Conservation (phyloP, 768 basidiomycete genomes). For the Lanmaoa pseudosensibilis region DNA sequence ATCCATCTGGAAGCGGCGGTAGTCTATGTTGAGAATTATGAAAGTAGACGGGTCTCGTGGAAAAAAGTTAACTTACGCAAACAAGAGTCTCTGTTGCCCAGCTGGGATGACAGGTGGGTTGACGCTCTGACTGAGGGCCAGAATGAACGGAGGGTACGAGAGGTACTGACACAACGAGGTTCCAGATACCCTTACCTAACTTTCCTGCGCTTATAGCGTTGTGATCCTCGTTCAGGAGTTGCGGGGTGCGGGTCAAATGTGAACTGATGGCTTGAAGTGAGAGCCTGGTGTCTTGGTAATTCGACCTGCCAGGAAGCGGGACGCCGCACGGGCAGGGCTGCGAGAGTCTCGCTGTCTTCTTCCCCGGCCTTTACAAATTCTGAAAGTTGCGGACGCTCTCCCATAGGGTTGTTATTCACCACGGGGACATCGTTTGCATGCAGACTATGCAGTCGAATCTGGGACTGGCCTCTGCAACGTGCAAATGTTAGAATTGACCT, state of each 20-base stretch:
- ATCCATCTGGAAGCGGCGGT: neutral
- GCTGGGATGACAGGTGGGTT: neutral
- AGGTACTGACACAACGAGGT: neutral
- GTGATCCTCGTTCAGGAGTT: conserved; percentile 11
- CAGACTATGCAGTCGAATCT: neutral
- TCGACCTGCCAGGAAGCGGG: neutral
- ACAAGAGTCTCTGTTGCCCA: conserved; percentile 7
- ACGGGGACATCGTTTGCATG: neutral
- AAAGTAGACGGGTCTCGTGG: neutral
- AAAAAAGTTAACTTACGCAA: conserved; percentile 1
- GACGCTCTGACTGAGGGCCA: neutral
- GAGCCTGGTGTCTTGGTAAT: neutral
- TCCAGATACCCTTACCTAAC: neutral
- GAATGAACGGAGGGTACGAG: neutral
- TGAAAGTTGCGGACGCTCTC: neutral
- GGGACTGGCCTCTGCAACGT: neutral
- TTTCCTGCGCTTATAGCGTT: conserved; percentile 4
- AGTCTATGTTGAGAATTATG: neutral
- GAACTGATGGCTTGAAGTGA: neutral
- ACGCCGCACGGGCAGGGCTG: neutral
- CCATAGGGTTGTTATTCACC: no score
- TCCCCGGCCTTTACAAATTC: neutral
- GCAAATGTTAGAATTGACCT: neutral
- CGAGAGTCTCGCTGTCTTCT: neutral
- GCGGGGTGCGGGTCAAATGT: neutral